Evolutionary conservation across 2,329 filamentous ascomycete genomes (phyloP), one percentile per base, ranked within the genome.

Genomic region (Calonectria henricotiae): DNA sequence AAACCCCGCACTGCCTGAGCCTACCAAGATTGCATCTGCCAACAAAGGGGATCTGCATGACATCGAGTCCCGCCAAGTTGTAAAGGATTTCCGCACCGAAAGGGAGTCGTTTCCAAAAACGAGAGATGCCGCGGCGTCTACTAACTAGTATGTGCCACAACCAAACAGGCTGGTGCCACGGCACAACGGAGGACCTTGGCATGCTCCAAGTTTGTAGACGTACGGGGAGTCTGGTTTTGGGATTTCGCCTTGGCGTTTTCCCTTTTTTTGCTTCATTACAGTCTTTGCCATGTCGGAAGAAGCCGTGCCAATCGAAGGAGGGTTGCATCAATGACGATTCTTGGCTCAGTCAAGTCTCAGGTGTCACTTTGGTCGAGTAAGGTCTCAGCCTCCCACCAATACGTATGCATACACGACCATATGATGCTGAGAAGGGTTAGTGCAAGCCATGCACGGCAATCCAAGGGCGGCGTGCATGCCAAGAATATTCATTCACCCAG

Each of bases 361-460:
- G 11, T 35, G 43, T 58, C 51, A 58, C 35, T 39, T 58, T 39
- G 51, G 51, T 58, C 4, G 17, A 55, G 4, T 30, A 32, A 25
- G 25, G 51, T 58, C 51, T 58, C 51, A 58, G 51, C 51, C 51
- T 37, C 51, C 51, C 51, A 58, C 35, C 32, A 17, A 20, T 2
- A 13, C 20, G 11, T 12, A 17, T 20, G 20, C 1, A 20, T 20
- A 20, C 20, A 20, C 49, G 9, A 15, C n/a, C 17, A 37, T 6
- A 30, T 9, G 27, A 39, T 15, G 32, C 25, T n/a, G 20, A 20
- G 20, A 30, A 20, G 17, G 15, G 2, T 51, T 5, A 23, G 32
- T 27, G 13, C 12, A 35, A 17, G 23, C 37, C 20, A 25, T 7
- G 8, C n/a, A 23, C 20, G 23, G 35, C 4, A 9, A 20, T 17